Percentiles rank a stretch among this genome's conserved stretches.
Evolutionary conservation across 306 rosid species (phyloP).

Genomic region (Corylus avellana): DNA sequence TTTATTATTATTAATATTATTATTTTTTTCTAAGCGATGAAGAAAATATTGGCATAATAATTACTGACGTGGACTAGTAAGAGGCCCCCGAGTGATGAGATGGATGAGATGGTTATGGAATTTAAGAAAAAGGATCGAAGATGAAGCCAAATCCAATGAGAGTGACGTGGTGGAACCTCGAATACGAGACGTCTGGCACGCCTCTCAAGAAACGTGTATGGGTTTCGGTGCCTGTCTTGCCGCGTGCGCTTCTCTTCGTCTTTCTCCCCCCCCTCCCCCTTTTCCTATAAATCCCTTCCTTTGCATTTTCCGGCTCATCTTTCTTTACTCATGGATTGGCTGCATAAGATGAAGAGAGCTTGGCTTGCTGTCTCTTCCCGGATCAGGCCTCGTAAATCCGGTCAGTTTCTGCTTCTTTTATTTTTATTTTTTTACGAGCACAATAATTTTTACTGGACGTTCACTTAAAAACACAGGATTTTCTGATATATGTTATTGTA

Average conservation of each 20-base stretch:
- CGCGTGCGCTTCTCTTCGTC: slow-evolving; percentile 8
- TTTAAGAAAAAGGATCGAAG: too few species aligned
- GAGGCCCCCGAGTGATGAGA: neutral
- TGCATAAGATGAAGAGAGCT: slow-evolving; percentile 44
- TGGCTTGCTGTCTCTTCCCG: slow-evolving; percentile 35
- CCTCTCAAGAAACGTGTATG: slow-evolving; percentile 49
- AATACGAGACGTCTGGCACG: slow-evolving; percentile 52
- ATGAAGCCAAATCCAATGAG: too few species aligned
- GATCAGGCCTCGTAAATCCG: slow-evolving; percentile 47
- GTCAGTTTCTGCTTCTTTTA: slow-evolving; percentile 2
- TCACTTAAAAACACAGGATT: too few species aligned
- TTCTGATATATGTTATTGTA: too few species aligned
- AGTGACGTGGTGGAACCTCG: slow-evolving; percentile 26
- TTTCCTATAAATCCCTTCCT: neutral
- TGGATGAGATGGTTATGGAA: neutral
- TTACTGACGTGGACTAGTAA: neutral
- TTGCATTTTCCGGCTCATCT: neutral
- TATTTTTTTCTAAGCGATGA: too few species aligned
- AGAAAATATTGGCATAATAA: too few species aligned
- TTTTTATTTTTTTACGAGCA: too few species aligned
- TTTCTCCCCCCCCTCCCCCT: neutral
- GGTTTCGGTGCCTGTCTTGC: slow-evolving; percentile 34
- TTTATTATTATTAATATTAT: too few species aligned
- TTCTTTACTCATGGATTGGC: slow-evolving; percentile 44
- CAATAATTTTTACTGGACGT: too few species aligned